Evolutionary conservation across 352 stramenopile genomes (phyloP).

Genomic region (Pythium aristosporum): DNA sequence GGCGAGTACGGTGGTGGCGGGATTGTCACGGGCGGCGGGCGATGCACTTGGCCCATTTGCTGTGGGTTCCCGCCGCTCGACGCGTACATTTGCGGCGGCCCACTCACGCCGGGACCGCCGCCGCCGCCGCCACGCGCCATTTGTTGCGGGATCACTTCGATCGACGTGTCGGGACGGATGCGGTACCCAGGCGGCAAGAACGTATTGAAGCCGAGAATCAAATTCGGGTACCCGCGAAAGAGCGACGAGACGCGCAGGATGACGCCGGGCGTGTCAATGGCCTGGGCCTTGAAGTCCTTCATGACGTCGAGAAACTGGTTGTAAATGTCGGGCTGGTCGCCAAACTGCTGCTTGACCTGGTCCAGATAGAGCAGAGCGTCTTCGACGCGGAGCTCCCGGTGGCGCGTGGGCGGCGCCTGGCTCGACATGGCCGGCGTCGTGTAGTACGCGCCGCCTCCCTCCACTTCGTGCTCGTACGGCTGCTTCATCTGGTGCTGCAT

Average conservation of each 20-base stretch:
- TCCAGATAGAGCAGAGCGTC: slow-evolving; percentile 99
- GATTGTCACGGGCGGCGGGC: slow-evolving; percentile 69
- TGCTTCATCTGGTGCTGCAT: slow-evolving; percentile 38
- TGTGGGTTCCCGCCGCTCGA: slow-evolving; percentile 18
- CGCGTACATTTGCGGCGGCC: slow-evolving; percentile 33
- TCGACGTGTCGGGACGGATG: slow-evolving; percentile 82
- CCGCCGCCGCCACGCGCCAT: slow-evolving; percentile 36
- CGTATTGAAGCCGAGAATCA: slow-evolving; percentile 99
- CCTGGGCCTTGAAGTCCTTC: slow-evolving; percentile 99
- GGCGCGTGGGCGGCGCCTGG: slow-evolving; percentile 33
- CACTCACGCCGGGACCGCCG: slow-evolving; percentile 5
- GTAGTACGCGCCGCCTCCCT: slow-evolving; percentile 24
- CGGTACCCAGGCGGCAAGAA: slow-evolving; percentile 96
- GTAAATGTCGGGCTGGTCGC: slow-evolving; percentile 99
- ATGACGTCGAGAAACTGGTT: slow-evolving; percentile 99
- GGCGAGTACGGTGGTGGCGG: slow-evolving; percentile 56
- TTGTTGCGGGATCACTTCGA: slow-evolving; percentile 75
- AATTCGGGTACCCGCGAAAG: slow-evolving; percentile 97
- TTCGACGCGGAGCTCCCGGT: slow-evolving; percentile 92
- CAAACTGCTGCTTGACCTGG: slow-evolving; percentile 99
- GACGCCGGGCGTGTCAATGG: slow-evolving; percentile 98
- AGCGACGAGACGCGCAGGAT: slow-evolving; percentile 98
- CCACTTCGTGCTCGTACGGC: slow-evolving; percentile 49
- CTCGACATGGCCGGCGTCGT: slow-evolving; percentile 28
- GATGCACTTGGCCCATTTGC: slow-evolving; percentile 38